Percentiles rank a stretch among this genome's conserved stretches.
Conservation (phyloP, 106 monocot genomes). For the Platanthera zijinensis region DNA sequence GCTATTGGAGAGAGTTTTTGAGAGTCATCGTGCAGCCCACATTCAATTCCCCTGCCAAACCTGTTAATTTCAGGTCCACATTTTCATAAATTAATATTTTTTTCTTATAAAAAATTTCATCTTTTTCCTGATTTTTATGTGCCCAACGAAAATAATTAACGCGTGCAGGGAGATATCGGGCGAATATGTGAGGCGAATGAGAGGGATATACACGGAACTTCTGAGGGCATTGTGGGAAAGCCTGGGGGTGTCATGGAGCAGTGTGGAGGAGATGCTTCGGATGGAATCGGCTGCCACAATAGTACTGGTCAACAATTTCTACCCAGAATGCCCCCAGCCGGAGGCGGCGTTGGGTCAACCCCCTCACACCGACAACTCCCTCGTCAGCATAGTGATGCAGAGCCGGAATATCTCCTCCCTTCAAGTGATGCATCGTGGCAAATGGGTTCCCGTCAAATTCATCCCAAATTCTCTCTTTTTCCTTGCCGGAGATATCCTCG, state of each 20-base stretch:
- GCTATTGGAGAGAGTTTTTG: conserved; percentile 51
- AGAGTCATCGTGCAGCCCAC: conserved; percentile 52
- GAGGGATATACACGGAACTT: neutral
- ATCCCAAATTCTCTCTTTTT: neutral
- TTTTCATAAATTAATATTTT: too few species aligned
- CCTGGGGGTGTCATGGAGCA: neutral
- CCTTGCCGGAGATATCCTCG: neutral
- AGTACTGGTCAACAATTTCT: conserved; percentile 27
- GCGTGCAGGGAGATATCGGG: neutral
- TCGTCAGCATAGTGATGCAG: neutral
- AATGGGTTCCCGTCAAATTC: neutral
- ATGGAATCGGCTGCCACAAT: conserved; percentile 18
- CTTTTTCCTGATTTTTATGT: too few species aligned
- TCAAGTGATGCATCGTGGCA: neutral
- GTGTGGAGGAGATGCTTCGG: neutral
- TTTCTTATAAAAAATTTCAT: too few species aligned
- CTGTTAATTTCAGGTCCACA: conserved; percentile 28
- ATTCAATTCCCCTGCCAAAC: conserved; percentile 40
- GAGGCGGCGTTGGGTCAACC: conserved; percentile 9
- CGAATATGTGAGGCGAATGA: neutral
- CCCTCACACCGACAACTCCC: neutral
- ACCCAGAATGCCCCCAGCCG: conserved; percentile 35
- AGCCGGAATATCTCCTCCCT: neutral
- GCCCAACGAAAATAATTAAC: too few species aligned
- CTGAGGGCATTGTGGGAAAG: neutral